Percentiles rank a stretch among this genome's conserved stretches.
phyloP scores from a whole-genome alignment of 352 stramenopile genomes.

The Pythium oligandrum region DNA sequence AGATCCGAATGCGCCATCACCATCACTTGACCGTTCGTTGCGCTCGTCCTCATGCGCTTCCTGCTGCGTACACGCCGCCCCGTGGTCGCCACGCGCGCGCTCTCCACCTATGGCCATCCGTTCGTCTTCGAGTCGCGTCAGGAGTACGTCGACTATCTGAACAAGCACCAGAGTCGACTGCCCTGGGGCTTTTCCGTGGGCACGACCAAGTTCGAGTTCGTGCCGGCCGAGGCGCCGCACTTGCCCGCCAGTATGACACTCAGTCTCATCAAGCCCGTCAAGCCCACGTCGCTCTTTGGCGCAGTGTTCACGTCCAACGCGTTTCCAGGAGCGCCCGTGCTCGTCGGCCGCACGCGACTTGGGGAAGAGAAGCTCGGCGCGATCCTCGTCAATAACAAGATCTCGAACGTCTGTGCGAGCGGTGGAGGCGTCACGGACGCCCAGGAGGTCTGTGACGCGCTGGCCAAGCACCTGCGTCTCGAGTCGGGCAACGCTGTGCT shows the following conservation, averaged over 20 bases:
- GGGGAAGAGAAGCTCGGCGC: constrained; percentile 87
- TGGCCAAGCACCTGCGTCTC: constrained; percentile 88
- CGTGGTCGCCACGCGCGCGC: constrained; percentile 19
- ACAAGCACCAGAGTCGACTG: constrained; percentile 70
- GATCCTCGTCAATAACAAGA: constrained; percentile 99
- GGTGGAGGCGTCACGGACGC: constrained; percentile 90
- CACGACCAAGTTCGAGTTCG: constrained; percentile 82
- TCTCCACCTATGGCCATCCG: constrained; percentile 44
- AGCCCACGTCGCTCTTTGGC: constrained; percentile 82
- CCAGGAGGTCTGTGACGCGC: constrained; percentile 90
- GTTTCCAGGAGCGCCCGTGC: constrained; percentile 86
- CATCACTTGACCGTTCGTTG: constrained; percentile 1
- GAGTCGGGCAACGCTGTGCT: constrained; percentile 84
- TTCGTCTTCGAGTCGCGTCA: constrained; percentile 81
- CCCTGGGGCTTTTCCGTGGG: constrained; percentile 83
- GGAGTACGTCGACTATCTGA: constrained; percentile 79
- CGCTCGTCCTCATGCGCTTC: constrained; percentile 13
- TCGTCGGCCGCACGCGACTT: constrained; percentile 91
- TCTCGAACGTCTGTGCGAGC: constrained; percentile 97
- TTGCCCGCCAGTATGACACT: constrained; percentile 83
- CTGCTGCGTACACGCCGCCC: constrained; percentile 7
- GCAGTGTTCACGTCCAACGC: constrained; percentile 90
- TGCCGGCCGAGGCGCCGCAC: constrained; percentile 75
- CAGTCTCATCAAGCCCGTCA: constrained; percentile 81
- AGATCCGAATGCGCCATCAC: not conserved